Conservation (phyloP, 2,329 filamentous ascomycete species). For the Penicillium sp. region DNA sequence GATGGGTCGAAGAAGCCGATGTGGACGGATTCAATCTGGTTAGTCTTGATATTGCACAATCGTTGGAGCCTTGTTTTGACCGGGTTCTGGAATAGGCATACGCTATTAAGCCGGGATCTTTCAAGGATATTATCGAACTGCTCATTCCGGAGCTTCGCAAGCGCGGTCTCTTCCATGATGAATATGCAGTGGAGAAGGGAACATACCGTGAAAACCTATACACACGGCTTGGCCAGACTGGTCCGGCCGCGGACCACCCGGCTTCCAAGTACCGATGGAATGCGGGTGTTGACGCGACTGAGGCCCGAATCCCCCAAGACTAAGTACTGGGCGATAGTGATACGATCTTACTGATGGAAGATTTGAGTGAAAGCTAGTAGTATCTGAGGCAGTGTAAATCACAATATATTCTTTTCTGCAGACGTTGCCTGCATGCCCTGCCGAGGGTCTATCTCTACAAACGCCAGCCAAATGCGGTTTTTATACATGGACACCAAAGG, state of each 20-base stretch:
- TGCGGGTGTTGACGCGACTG: conserved; percentile 33
- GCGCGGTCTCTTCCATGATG: conserved; percentile 49
- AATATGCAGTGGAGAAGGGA: conserved; percentile 37
- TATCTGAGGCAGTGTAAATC: not conserved
- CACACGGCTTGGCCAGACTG: conserved; percentile 31
- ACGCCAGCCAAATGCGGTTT: conserved; percentile 25
- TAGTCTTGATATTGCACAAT: conserved; percentile 26
- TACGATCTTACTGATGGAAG: not conserved
- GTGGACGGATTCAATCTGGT: conserved; percentile 75
- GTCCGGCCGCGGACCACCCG: conserved; percentile 36
- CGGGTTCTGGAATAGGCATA: conserved; percentile 49
- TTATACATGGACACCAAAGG: conserved; percentile 19
- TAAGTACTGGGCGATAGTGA: not conserved
- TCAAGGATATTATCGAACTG: conserved; percentile 65
- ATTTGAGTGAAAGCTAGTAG: not conserved
- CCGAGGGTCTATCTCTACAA: conserved; percentile 13
- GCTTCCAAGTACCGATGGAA: conserved; percentile 40
- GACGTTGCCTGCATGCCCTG: conserved; percentile 5
- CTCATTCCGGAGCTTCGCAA: conserved; percentile 62
- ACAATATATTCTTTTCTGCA: conserved; percentile 11
- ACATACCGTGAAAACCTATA: conserved; percentile 44
- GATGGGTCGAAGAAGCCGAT: conserved; percentile 66
- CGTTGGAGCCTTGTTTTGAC: not conserved
- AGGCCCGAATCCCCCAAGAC: conserved; percentile 30
- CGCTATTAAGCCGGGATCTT: conserved; percentile 64